Evolutionary conservation across 768 basidiomycete species (phyloP).

Genomic region (Sarcodon sp.): DNA sequence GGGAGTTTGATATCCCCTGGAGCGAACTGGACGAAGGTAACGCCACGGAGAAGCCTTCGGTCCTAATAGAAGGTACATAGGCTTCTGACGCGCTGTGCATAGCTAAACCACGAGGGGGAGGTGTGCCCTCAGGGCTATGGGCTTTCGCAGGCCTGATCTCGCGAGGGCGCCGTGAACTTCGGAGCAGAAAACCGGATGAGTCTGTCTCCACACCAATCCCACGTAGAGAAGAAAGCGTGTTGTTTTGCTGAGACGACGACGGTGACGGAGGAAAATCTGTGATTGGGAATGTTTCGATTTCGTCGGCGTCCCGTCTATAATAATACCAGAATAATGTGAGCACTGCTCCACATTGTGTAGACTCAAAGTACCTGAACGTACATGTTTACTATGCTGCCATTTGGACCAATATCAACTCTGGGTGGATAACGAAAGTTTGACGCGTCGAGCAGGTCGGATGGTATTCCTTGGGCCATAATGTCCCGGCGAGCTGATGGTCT

Average conservation of each 20-base stretch:
- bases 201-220: background rate
- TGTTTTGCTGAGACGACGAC: background rate
- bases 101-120: too few relatives aligned
- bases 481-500: constrained; percentile 59
- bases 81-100: too few relatives aligned
- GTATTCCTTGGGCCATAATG: constrained; percentile 61
- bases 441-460: constrained; percentile 63
- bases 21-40: too few relatives aligned
- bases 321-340: background rate
- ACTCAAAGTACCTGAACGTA: background rate
- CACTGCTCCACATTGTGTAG: background rate
- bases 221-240: background rate
- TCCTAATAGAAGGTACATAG: too few relatives aligned
- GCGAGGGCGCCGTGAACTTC: background rate
- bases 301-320: background rate
- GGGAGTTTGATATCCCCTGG: too few relatives aligned
- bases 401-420: constrained; percentile 59
- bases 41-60: too few relatives aligned
- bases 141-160: background rate
- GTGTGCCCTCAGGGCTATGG: background rate
- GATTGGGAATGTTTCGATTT: background rate
- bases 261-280: background rate
- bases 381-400: constrained; percentile 33
- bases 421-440: constrained; percentile 81
- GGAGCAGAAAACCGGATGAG: background rate